phyloP scores from a whole-genome alignment of 2,329 filamentous ascomycete genomes.

The Diaporthe ilicicola region DNA sequence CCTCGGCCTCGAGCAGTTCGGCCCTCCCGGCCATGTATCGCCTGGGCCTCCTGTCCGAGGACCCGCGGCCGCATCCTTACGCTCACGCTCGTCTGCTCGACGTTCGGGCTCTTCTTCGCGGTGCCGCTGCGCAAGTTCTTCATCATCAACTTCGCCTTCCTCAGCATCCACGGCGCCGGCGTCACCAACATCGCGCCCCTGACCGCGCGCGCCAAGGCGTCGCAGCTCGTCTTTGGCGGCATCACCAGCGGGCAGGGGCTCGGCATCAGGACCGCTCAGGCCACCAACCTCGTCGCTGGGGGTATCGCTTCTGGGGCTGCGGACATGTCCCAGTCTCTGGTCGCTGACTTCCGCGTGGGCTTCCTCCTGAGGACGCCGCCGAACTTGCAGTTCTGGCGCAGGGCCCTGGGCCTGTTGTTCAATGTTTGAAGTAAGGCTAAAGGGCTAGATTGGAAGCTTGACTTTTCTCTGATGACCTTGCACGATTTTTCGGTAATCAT shows the following conservation, averaged over 20 bases:
- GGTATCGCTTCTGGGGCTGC: constrained; percentile 63
- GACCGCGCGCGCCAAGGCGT: constrained; percentile 73
- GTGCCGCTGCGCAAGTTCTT: constrained; percentile 65
- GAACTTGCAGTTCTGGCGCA: constrained; percentile 74
- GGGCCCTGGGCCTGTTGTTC: constrained; percentile 57
- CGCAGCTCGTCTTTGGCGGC: constrained; percentile 73
- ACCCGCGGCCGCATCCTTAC: constrained; percentile 57
- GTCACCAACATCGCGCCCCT: constrained; percentile 70
- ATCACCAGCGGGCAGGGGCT: constrained; percentile 66
- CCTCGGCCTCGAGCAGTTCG: constrained; percentile 59
- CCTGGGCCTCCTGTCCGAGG: constrained; percentile 51
- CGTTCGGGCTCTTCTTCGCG: constrained; percentile 62
- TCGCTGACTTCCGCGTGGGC: constrained; percentile 72
- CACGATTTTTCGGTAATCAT: too few relatives aligned
- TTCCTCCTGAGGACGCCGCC: constrained; percentile 73
- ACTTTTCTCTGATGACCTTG: too few relatives aligned
- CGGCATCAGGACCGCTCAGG: constrained; percentile 60
- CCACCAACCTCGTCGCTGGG: constrained; percentile 72
- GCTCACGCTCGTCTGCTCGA: constrained; percentile 59
- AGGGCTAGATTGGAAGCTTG: too few relatives aligned
- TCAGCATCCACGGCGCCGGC: constrained; percentile 68
- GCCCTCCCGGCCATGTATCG: constrained; percentile 66
- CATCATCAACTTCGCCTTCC: constrained; percentile 62
- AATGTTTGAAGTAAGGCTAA: too few relatives aligned
- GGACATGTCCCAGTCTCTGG: constrained; percentile 61